phyloP scores from a whole-genome alignment of 495 filamentous ascomycete genomes.

The Aspergillus saccharolyticus region DNA sequence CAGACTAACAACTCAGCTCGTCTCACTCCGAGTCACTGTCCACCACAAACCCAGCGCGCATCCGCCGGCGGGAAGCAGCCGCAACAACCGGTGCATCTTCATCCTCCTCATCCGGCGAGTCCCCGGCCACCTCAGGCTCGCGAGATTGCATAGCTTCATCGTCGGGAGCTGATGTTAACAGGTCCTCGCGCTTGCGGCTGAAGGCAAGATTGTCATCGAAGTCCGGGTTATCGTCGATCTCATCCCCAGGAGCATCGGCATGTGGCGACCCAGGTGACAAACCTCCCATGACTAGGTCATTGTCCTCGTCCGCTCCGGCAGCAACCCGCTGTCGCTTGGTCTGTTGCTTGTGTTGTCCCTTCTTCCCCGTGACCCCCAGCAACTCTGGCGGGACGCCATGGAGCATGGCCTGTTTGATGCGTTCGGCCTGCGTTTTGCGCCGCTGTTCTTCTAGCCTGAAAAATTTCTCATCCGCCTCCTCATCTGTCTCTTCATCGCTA shows the following conservation, averaged over 20 bases:
- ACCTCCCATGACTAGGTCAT: conserved; percentile 36
- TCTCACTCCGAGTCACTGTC: conserved; percentile 50
- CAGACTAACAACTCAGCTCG: conserved; percentile 4
- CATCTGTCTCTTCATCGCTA: conserved; percentile 76
- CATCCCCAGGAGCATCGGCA: neutral
- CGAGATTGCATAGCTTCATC: conserved; percentile 9
- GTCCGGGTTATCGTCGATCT: conserved; percentile 12
- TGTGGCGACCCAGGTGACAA: conserved; percentile 18
- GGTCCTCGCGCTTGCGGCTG: conserved; percentile 23
- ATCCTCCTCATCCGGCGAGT: conserved; percentile 17
- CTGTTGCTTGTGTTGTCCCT: conserved; percentile 28
- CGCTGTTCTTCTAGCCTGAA: conserved; percentile 63
- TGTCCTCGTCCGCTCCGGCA: conserved; percentile 25
- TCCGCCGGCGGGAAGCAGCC: conserved; percentile 29
- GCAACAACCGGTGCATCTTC: conserved; percentile 28
- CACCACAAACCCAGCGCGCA: conserved; percentile 44
- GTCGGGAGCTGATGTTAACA: conserved; percentile 8
- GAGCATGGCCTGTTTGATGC: conserved; percentile 46
- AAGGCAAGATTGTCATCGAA: conserved; percentile 34
- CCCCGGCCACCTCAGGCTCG: conserved; percentile 7
- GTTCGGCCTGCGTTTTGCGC: conserved; percentile 45
- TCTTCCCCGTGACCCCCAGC: conserved; percentile 26
- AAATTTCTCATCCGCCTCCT: conserved; percentile 60
- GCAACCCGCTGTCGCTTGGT: conserved; percentile 38
- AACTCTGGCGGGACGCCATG: conserved; percentile 48